A percentile compares a stretch with the other conserved stretches of the same genome.
Conservation (phyloP, 805 yeast genomes). For the Hanseniaspora occidentalis region DNA sequence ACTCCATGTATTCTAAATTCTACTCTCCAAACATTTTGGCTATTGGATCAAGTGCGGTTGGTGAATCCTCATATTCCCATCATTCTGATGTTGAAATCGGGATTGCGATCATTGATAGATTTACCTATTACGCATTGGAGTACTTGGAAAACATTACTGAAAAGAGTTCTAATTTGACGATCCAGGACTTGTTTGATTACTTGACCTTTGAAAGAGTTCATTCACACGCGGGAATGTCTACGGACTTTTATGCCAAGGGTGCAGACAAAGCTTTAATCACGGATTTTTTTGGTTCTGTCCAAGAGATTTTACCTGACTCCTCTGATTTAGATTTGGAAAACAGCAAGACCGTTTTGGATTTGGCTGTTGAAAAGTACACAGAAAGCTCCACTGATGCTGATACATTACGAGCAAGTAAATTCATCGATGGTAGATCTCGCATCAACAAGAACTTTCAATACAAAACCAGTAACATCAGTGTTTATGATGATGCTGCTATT, state of each 20-base stretch:
- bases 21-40: constrained; percentile 88
- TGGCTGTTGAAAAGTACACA: constrained; percentile 11
- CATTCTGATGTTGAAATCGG: constrained; percentile 94
- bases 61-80: constrained; percentile 88
- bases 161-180: constrained; percentile 58
- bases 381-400: not conserved
- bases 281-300: constrained; percentile 90
- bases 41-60: constrained; percentile 80
- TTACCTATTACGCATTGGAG: constrained; percentile 84
- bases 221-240: constrained; percentile 86
- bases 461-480: too few relatives aligned
- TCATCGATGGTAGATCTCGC: too few relatives aligned
- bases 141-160: constrained; percentile 65
- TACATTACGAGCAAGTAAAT: too few relatives aligned
- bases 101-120: constrained; percentile 94
- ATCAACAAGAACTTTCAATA: too few relatives aligned
- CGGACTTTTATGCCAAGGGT: constrained; percentile 62
- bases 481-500: too few relatives aligned
- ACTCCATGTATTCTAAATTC: constrained; percentile 88
- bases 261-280: constrained; percentile 44
- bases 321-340: constrained; percentile 26
- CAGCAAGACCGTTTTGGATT: constrained; percentile 9
- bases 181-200: constrained; percentile 74
- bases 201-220: constrained; percentile 79
- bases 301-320: constrained; percentile 56